A percentile compares a stretch with the other conserved stretches of the same genome.
These are phyloP conservation scores for Sugiyamaella valdiviana DNA, from an alignment of 805 yeast species.

Conservation along the genomic window DNA sequence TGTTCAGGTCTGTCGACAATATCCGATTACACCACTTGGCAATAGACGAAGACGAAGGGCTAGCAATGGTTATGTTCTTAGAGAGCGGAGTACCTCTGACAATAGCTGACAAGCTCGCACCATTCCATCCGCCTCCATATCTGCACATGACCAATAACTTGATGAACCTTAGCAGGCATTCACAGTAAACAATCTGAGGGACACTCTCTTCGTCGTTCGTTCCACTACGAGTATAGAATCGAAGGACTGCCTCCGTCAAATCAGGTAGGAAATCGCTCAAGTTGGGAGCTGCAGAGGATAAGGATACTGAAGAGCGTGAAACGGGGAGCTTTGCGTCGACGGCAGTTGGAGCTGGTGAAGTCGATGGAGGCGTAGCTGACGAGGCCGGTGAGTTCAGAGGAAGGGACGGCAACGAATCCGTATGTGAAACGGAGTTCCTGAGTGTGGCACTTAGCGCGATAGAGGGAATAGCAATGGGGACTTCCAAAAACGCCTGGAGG, in stretches of 20 bases:
- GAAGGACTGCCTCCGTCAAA: constrained; percentile 30
- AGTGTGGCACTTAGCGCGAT: constrained; percentile 16
- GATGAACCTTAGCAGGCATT: constrained; percentile 56
- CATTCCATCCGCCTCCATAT: constrained; percentile 44
- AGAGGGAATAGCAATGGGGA: constrained; percentile 38
- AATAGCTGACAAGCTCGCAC: constrained; percentile 39
- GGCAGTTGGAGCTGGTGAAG: constrained; percentile 6
- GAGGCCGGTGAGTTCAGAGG: constrained; percentile 1
- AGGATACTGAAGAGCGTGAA: neutral
- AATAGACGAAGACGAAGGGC: constrained; percentile 39
- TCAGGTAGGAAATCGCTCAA: constrained; percentile 23
- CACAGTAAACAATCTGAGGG: constrained; percentile 76
- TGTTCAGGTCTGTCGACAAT: constrained; percentile 40
- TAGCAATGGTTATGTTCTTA: constrained; percentile 19
- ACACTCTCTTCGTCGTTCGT: constrained; percentile 63
- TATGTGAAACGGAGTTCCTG: neutral
- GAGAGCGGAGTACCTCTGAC: constrained; percentile 36
- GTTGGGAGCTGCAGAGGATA: constrained; percentile 11
- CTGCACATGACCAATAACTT: constrained; percentile 52
- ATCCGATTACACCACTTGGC: constrained; percentile 43
- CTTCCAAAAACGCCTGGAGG: constrained; percentile 51
- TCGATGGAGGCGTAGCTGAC: constrained; percentile 8
- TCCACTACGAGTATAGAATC: constrained; percentile 45
- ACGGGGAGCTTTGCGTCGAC: neutral
- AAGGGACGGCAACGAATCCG: neutral